Percentiles rank a stretch among this genome's conserved stretches.
Conservation (phyloP, 2,329 filamentous ascomycete genomes). For the Bipolaris gigantea region DNA sequence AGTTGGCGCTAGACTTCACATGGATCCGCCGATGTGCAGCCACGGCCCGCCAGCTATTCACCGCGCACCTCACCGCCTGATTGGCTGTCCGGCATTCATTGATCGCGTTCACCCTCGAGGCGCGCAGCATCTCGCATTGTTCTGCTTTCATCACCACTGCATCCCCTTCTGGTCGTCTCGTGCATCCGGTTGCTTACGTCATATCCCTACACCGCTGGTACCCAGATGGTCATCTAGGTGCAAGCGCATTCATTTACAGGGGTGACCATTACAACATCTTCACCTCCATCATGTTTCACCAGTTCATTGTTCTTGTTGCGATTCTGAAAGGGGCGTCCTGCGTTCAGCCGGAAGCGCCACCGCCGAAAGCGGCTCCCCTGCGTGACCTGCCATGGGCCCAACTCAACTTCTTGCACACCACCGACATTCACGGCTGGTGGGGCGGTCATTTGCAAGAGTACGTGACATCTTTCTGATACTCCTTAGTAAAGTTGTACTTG, state of each 20-base stretch:
- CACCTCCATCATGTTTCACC: conserved; percentile 23
- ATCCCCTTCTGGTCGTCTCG: not conserved
- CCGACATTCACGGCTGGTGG: conserved; percentile 93
- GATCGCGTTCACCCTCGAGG: conserved; percentile 5
- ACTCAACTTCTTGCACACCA: conserved; percentile 88
- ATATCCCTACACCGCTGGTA: conserved; percentile 13
- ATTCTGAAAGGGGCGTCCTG: conserved; percentile 49
- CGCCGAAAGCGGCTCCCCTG: conserved; percentile 77
- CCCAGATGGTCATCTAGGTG: conserved; percentile 23
- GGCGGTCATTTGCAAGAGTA: conserved; percentile 90
- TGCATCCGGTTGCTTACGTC: not conserved
- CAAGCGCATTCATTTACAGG: not conserved
- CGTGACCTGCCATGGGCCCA: conserved; percentile 88
- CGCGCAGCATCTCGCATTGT: conserved; percentile 2
- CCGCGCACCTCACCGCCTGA: conserved; percentile 17
- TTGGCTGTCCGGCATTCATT: conserved; percentile 14
- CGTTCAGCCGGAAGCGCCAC: conserved; percentile 78
- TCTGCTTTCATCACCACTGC: conserved; percentile 1
- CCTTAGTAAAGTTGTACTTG: not conserved
- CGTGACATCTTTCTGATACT: conserved; percentile 26
- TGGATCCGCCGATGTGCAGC: conserved; percentile 7
- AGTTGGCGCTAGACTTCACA: conserved; percentile 12
- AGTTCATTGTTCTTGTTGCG: conserved; percentile 14
- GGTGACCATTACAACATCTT: not conserved
- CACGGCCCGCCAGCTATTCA: conserved; percentile 15